These are phyloP conservation scores for Ceratocystis alfenasii DNA, from an alignment of 2,329 filamentous ascomycete genomes.

Conservation along the genomic window DNA sequence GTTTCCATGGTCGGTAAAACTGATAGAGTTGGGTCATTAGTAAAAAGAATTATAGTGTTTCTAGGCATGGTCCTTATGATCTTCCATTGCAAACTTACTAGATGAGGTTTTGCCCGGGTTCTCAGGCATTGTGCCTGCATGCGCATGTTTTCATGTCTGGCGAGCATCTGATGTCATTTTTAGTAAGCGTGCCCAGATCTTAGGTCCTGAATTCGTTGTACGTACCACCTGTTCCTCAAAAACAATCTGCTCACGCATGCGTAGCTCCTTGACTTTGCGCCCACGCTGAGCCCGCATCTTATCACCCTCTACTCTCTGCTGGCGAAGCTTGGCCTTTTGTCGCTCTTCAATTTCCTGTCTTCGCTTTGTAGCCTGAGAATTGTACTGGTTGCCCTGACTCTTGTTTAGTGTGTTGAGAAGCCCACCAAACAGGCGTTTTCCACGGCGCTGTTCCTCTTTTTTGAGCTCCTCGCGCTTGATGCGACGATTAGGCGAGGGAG, in stretches of 20 bases:
- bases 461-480: constrained; percentile 9
- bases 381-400: constrained; percentile 33
- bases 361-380: constrained; percentile 35
- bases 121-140: constrained; percentile 59
- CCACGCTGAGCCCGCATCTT: constrained; percentile 53
- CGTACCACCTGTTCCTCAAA: constrained; percentile 69
- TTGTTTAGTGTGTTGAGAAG: constrained; percentile 61
- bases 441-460: constrained; percentile 71
- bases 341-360: constrained; percentile 71
- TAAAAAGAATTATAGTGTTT: neutral
- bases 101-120: constrained; percentile 57
- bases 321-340: constrained; percentile 62
- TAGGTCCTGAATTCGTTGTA: constrained; percentile 23
- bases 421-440: constrained; percentile 74
- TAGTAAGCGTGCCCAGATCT: constrained; percentile 23
- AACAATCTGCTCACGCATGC: constrained; percentile 57
- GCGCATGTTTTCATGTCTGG: constrained; percentile 60
- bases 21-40: constrained; percentile 29
- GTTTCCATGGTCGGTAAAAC: constrained; percentile 80
- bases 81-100: constrained; percentile 41
- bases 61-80: neutral
- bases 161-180: constrained; percentile 48
- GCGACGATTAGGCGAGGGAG: neutral
- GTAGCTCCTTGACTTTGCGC: constrained; percentile 47
- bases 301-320: constrained; percentile 60